These are phyloP conservation scores for Linderniella brevidens DNA, from an alignment of 257 asterid species.

Conservation along the genomic window DNA sequence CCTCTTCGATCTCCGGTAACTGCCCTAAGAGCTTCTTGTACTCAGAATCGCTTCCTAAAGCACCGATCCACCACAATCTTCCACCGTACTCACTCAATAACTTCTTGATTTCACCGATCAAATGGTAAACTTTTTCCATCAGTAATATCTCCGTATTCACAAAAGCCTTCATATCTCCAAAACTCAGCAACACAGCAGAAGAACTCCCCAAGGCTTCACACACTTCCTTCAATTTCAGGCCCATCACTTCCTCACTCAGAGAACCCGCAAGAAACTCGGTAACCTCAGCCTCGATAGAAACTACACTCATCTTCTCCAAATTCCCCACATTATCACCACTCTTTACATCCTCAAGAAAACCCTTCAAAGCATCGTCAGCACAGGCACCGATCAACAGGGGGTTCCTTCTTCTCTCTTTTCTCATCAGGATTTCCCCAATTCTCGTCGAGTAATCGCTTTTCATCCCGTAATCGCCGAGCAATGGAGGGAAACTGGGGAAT, in stretches of 20 bases:
- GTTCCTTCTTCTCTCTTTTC: slow-evolving; percentile 28
- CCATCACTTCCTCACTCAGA: slow-evolving; percentile 29
- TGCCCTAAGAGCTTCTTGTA: background rate
- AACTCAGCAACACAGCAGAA: slow-evolving; percentile 36
- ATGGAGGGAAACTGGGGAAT: slow-evolving; percentile 38
- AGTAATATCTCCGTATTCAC: slow-evolving; percentile 27
- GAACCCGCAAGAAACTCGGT: slow-evolving; percentile 22
- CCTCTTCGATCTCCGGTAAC: background rate
- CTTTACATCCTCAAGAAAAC: slow-evolving; percentile 29
- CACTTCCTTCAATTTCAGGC: slow-evolving; percentile 37
- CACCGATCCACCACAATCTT: background rate
- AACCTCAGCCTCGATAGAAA: slow-evolving; percentile 39
- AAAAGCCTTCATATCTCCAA: slow-evolving; percentile 55
- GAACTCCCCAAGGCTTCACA: slow-evolving; percentile 18
- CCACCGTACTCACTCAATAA: background rate
- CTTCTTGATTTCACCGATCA: slow-evolving; percentile 14
- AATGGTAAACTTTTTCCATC: slow-evolving; percentile 19
- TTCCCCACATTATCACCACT: slow-evolving; percentile 34
- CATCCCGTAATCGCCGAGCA: slow-evolving; percentile 19
- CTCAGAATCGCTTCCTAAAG: background rate
- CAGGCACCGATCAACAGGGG: slow-evolving; percentile 61
- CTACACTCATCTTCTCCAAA: slow-evolving; percentile 32
- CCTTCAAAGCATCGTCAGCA: slow-evolving; percentile 39
- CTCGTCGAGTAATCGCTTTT: slow-evolving; percentile 40
- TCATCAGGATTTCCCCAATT: slow-evolving; percentile 41